Evolutionary conservation across 23 red algal genomes (phyloP), one percentile per base, ranked within the genome.

Genomic region (Gracilaria gracilis): DNA sequence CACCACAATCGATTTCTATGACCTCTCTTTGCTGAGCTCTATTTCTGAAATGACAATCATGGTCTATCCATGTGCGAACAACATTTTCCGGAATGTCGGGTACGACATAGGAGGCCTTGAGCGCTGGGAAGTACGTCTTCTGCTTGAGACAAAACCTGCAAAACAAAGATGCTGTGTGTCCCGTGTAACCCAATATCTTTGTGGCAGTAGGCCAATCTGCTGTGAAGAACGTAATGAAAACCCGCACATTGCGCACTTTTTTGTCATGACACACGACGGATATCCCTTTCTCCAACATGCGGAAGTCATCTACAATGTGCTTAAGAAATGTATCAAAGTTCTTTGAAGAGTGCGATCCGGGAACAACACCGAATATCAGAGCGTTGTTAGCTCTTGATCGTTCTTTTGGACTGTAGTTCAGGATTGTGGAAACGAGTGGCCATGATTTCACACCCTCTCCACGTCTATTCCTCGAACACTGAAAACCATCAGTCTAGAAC

Each of bases 401-500:
- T 14, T 80, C 17, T 24, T 29, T 24, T 21, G 54, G 54, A 8
- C 4, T 58, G 27, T 58, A 24, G 32, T 80, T 80, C 42, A 80
- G 48, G 58, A 80, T 19, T 7, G 24, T 80, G 31, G 4, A 54
- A 4, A 80, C 20, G 9, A 80, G 36, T 37, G 76, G 76, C 76
- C 76, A 80, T 13, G 67, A 73, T 33, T 6, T 19, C 3, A 73
- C 34, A 0, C 36, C 13, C 35, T 73, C 67, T 44, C 38, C 33
- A 7, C 28, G 21, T 73, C 67, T 73, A 73, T 73, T 42, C 19
- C 28, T 73, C 35, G 67, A 29, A 29, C 31, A 73, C 16, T 80
- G 34, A 32, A 80, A 80, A 59, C 48, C 76, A 61, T 80, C 76
- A 58, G 76, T 58, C 4, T 48, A 80, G 4, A 80, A 47, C 25